Evolutionary conservation across 2,329 filamentous ascomycete species (phyloP), one percentile per base, ranked within the genome.

Genomic region (Stagonosporopsis rhizophila): DNA sequence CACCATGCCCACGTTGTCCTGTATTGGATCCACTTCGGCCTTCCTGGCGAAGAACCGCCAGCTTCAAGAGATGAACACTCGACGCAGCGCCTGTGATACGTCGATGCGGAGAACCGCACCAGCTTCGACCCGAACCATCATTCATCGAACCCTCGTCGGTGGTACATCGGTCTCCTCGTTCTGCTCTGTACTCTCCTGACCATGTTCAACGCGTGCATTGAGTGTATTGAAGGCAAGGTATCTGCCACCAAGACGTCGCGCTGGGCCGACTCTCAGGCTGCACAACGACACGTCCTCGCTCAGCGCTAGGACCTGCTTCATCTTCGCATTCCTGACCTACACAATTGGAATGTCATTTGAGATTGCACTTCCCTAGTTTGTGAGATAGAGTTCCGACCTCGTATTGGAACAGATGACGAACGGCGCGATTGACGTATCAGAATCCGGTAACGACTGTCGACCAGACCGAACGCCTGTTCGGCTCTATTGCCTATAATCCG

Each of bases 21-120:
- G 30, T 52, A 52, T 52, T 48, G 46, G 52, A 40, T 49, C 52
- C 52, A 56, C 52, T 50, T 40, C 45, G 44, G 27, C 46, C 27
- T 50, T 50, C 34, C 38, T 44, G 28, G 47, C 47, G 47, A 47
- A 15, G 42, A 51, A 51, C 53, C 41, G 37, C 53, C 47, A 46
- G 41, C 19, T 30, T 37, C 34, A 42, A 19, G 52, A 55, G 35
- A 32, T 47, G 35, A 50, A 56, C 42, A 22, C 46, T 42, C 46
- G 30, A 34, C 41, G 28, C 27, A 22, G 40, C 45, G 52, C 39
- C 34, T 50, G 52, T 50, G 45, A 55, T 50, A 45, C 41, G 45
- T 45, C 40, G 45, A 42, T 27, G 45, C 40, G 34, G 27, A 40
- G 45, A 34, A 51, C 40, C 22, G 35, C 28, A 38, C 42, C 46